Base-by-base conservation (phyloP, 371 early-diverging fungal species). In the Mucor ambiguus region DNA sequence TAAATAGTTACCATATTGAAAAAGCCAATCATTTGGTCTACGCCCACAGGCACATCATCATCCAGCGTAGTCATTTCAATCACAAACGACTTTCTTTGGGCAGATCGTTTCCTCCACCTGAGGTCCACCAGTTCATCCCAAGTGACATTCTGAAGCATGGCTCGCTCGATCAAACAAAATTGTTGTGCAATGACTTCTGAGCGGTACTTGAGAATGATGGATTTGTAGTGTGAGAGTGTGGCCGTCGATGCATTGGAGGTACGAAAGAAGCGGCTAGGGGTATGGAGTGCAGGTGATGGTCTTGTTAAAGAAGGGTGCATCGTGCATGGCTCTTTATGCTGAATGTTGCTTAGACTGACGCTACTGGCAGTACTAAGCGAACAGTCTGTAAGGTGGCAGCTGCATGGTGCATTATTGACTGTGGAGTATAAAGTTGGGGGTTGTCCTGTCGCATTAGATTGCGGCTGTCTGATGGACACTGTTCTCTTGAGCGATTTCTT, bases 61-160 rank as follows among this genome's bases (percentile, higher is more conserved):
- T 26, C 30, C 56, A 58, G 10, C 30, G 30, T 48, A 61, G 44
- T 69, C 56, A 68, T 44, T 29, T 49, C 43, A 18, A 67, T 60
- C 1, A 66, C 49, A 32, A 54, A 61, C 0, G 55, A 63, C 26
- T 54, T 54, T n/a, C 64, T 24, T 30, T 63, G 55, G 0, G 68
- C 58, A 22, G 70, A 71, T 46, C 66, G 37, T 12, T 80, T 79
- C 58, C 70, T 69, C 80, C 86, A 75, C 29, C 86, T 73, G 24
- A 86, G 57, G 63, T 87, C 88, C 10, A 81, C 69, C 20, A 87
- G 64, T 59, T 87, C 88, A 63, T 83, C 78, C 88, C 88, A 87
- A 28, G 78, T 77, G 1, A 87, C 77, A 24, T 79, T 74, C 44
- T 83, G 81, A 8, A 87, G 65, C 71, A 87, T 84, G 10, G 70